A percentile compares a stretch with the other conserved stretches of the same genome.
Evolutionary conservation across 2,329 filamentous ascomycete species (phyloP).

Genomic region (Sclerotinia borealis): DNA sequence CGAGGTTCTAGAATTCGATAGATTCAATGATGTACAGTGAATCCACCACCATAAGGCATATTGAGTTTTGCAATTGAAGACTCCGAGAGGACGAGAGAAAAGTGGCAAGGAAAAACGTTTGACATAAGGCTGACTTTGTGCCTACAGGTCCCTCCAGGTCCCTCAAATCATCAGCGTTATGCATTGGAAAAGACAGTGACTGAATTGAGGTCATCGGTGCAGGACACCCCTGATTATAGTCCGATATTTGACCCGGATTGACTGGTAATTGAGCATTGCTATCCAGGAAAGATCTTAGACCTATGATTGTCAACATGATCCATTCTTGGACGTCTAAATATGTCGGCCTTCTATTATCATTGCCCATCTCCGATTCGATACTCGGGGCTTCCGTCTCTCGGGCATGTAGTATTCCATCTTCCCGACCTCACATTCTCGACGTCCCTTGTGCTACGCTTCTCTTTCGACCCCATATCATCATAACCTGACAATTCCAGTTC

Average conservation of each 20-base stretch:
- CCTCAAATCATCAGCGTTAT: background rate
- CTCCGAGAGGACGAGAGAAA: background rate
- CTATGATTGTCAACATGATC: background rate
- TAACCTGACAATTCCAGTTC: background rate
- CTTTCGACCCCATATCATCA: background rate
- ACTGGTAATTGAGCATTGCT: background rate
- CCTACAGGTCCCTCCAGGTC: no score
- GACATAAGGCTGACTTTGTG: background rate
- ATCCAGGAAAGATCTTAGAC: background rate
- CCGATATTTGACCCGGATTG: background rate
- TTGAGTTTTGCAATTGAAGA: background rate
- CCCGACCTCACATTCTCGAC: background rate
- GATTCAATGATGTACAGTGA: background rate
- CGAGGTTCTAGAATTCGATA: background rate
- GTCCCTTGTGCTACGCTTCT: background rate
- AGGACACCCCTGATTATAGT: no score
- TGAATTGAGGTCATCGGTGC: background rate
- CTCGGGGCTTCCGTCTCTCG: background rate
- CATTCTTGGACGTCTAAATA: background rate
- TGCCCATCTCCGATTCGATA: background rate
- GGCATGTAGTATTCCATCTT: background rate
- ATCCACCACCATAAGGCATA: background rate
- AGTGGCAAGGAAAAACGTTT: background rate
- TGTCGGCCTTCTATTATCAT: background rate
- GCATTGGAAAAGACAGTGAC: background rate